Evolutionary conservation across 305 asterid genomes (phyloP).

Genomic region (Rubia peregrina): DNA sequence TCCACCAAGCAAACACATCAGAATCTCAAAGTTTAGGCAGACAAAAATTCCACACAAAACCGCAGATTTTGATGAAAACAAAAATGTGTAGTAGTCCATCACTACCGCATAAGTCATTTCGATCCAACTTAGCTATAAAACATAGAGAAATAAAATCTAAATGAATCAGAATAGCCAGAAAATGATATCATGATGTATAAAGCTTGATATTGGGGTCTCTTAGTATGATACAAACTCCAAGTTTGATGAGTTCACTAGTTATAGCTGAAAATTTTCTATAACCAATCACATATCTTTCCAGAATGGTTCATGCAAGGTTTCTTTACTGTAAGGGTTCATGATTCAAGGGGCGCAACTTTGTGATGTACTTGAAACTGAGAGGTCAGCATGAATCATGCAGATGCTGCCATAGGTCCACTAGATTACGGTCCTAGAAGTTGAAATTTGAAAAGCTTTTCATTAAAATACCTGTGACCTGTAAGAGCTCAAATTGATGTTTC

Average conservation of each 20-base stretch:
- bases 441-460: background rate
- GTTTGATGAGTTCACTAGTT: too few relatives aligned
- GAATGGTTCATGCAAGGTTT: background rate
- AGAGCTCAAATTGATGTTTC: constrained; percentile 48
- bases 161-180: background rate
- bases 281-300: too few relatives aligned
- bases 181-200: background rate
- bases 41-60: constrained; percentile 6
- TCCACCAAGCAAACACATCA: background rate
- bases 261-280: too few relatives aligned
- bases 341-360: background rate
- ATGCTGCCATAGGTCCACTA: background rate
- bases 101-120: too few relatives aligned
- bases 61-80: too few relatives aligned
- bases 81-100: background rate
- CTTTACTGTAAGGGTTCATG: background rate
- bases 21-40: too few relatives aligned
- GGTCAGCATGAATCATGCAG: background rate
- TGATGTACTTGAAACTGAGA: background rate
- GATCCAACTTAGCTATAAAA: background rate
- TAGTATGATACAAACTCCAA: too few relatives aligned
- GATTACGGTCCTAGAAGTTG: background rate
- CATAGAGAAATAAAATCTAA: background rate
- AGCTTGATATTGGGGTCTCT: background rate
- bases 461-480: constrained; percentile 74